Conservation (phyloP, 805 yeast genomes). For the Millerago galiae region DNA sequence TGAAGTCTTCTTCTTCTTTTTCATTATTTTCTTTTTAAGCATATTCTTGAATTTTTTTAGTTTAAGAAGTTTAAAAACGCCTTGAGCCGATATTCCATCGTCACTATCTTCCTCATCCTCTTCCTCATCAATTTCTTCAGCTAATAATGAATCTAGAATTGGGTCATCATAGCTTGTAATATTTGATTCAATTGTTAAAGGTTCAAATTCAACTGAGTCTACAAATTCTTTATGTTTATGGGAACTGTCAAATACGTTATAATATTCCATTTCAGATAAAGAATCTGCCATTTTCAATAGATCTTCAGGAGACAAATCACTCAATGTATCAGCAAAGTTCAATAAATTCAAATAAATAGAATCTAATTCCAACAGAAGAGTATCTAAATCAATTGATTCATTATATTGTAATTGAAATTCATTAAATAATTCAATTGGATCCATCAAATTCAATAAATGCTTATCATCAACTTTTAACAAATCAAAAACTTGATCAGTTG, state of each 20-base stretch:
- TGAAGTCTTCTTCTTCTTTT: slow-evolving; percentile 12
- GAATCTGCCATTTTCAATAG: slow-evolving; percentile 12
- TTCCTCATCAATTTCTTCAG: slow-evolving; percentile 7
- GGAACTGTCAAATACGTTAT: slow-evolving; percentile 1
- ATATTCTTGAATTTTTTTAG: background rate
- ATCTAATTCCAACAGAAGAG: slow-evolving; percentile 11
- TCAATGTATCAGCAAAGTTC: slow-evolving; percentile 12
- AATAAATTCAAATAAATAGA: slow-evolving; percentile 10
- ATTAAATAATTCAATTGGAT: slow-evolving; percentile 5
- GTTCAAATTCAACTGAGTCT: background rate
- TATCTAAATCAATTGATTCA: slow-evolving; percentile 3
- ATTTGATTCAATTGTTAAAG: too few species aligned
- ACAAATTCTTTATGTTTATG: slow-evolving; percentile 2
- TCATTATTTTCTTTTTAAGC: slow-evolving; percentile 11
- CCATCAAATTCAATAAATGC: slow-evolving; percentile 1
- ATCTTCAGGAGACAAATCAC: slow-evolving; percentile 11
- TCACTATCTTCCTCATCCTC: slow-evolving; percentile 8
- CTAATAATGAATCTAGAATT: too few species aligned
- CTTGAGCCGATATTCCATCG: background rate
- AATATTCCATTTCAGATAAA: background rate
- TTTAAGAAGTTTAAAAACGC: background rate
- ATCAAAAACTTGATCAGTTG: slow-evolving; percentile 6
- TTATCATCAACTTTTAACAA: slow-evolving; percentile 3
- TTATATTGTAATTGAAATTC: slow-evolving; percentile 5
- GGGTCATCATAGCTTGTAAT: too few species aligned